Percentiles rank a stretch among this genome's conserved stretches.
Evolutionary conservation across 2,329 filamentous ascomycete species (phyloP).

Genomic region (Fusarium redolens): DNA sequence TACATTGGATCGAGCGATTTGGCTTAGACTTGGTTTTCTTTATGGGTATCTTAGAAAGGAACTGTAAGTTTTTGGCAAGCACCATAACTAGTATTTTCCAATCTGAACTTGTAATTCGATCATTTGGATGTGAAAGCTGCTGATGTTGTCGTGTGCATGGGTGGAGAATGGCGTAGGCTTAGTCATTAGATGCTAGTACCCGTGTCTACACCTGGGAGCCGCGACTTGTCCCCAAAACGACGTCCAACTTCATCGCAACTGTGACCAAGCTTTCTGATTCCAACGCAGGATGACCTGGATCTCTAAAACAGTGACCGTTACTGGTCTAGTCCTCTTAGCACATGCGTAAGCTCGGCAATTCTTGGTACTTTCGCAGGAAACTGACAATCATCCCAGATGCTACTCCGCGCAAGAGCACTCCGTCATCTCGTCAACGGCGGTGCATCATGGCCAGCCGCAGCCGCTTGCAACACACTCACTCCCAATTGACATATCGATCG

Average conservation of each 20-base stretch:
- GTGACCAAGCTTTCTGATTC: conserved; percentile 6
- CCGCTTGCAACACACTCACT: conserved; percentile 62
- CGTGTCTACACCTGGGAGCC: conserved; percentile 19
- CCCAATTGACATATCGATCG: conserved; percentile 87
- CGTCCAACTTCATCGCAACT: conserved; percentile 6
- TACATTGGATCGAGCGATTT: conserved; percentile 19
- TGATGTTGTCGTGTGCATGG: neutral
- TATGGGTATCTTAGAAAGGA: conserved; percentile 1
- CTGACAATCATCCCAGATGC: conserved; percentile 68
- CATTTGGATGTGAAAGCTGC: conserved; percentile 5
- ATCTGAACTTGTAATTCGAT: neutral
- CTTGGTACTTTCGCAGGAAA: neutral
- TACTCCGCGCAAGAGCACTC: conserved; percentile 97
- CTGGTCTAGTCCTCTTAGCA: conserved; percentile 82
- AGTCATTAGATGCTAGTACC: conserved; percentile 33
- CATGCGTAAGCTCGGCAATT: conserved; percentile 77
- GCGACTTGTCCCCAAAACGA: conserved; percentile 39
- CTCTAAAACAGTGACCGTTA: conserved; percentile 75
- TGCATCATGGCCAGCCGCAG: conserved; percentile 57
- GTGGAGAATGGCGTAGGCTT: conserved; percentile 23
- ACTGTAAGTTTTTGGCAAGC: neutral
- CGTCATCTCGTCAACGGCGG: conserved; percentile 70
- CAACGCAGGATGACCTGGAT: conserved; percentile 72
- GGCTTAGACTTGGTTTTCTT: conserved; percentile 28
- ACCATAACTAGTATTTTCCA: neutral